Percentiles rank a stretch among this genome's conserved stretches.
Evolutionary conservation across 176 grass and related monocot species (phyloP).

Genomic region (Rhynchospora pubera): DNA sequence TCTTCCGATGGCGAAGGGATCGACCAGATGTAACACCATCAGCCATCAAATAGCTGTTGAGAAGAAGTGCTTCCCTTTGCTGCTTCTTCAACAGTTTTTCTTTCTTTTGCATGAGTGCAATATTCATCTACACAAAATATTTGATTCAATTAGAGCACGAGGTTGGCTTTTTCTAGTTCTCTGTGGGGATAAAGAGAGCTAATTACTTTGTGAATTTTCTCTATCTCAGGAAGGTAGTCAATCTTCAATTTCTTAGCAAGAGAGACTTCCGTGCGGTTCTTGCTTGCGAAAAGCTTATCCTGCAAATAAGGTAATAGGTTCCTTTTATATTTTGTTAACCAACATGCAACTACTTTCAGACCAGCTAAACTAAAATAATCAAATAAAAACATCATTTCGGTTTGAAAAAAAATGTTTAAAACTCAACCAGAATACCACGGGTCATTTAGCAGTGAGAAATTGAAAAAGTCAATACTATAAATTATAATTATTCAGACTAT

Average conservation of each 20-base stretch:
- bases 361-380: background rate
- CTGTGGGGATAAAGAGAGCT: background rate
- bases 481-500: background rate
- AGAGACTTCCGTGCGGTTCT: slow-evolving; percentile 77
- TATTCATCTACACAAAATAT: slow-evolving; percentile 17
- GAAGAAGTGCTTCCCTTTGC: slow-evolving; percentile 90
- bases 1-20: slow-evolving; percentile 79
- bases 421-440: background rate
- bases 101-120: slow-evolving; percentile 64
- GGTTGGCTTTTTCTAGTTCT: background rate
- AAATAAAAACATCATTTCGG: background rate
- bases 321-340: background rate
- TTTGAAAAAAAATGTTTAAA: background rate
- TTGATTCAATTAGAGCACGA: background rate
- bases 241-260: slow-evolving; percentile 93
- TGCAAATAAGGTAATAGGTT: slow-evolving; percentile 32
- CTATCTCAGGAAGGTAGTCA: slow-evolving; percentile 83
- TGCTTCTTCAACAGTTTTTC: slow-evolving; percentile 87
- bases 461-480: background rate
- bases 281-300: slow-evolving; percentile 94
- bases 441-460: background rate
- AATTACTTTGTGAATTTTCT: slow-evolving; percentile 86
- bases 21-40: slow-evolving; percentile 78
- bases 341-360: background rate
- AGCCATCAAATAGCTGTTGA: slow-evolving; percentile 62